Evolutionary conservation across 495 filamentous ascomycete species (phyloP), one percentile per base, ranked within the genome.

Genomic region (Penicillium pulvis): DNA sequence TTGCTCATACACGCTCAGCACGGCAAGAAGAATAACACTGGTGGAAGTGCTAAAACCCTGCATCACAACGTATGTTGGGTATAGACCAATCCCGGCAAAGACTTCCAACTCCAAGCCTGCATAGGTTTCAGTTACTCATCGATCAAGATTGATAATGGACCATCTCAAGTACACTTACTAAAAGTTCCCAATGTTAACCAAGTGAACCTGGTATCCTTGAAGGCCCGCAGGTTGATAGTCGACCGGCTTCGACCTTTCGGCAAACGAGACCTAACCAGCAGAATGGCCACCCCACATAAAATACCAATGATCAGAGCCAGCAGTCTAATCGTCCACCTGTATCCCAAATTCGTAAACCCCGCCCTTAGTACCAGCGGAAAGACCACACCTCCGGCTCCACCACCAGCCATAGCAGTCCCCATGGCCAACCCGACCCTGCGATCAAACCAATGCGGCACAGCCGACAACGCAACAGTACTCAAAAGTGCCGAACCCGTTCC

Each of bases 241-340:
- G 67, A 69, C 50, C 68, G 71, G 36, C 68, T 66, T 52, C 66
- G 53, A 2, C 70, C 69, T 39, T 62, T 68, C 2, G 75, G 72
- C 53, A 78, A 46, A 12, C 73, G 63, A 3, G 72, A 62, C 64
- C 59, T 63, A 2, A 72, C 74, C 63, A 66, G 72, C 65, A 49
- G 72, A 61, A 60, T 85, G 63, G 35, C 86, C 58, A 59, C 63
- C 66, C 57, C 73, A 71, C 66, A 88, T 69, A 69, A 79, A 67
- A 62, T 75, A 26, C 83, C 59, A 45, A 85, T 75, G 20, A 88
- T 79, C 51, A 88, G 76, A 11, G 79, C 85, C 14, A 89, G 68
- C 43, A 88, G 61, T 24, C 87, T 74, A 61, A 85, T 82, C 19
- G 77, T 76, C 86, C 86, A 90, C 16, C 77, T 70, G 64, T 85